Evolutionary conservation across 75 land plant genomes (phyloP).

Genomic region (Selaginella moellendorffii): DNA sequence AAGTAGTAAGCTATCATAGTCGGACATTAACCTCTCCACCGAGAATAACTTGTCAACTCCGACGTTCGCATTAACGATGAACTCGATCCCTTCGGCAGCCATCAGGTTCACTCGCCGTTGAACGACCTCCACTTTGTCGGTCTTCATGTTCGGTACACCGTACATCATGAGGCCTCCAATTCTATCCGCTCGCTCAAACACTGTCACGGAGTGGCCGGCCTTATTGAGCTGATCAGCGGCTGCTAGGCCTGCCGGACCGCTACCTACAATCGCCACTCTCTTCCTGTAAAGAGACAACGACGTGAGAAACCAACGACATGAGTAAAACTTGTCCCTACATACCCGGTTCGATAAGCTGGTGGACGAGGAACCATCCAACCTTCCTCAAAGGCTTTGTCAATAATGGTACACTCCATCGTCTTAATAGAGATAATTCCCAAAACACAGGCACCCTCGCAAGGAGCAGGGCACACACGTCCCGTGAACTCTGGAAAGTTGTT

Average conservation of each 20-base stretch:
- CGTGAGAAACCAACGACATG: not conserved
- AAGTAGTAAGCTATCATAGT: conserved; percentile 69
- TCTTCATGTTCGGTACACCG: conserved; percentile 98
- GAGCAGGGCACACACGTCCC: conserved; percentile 98
- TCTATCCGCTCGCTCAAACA: conserved; percentile 88
- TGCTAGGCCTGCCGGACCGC: conserved; percentile 99
- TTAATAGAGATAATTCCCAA: conserved; percentile 94
- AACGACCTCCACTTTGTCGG: conserved; percentile 87
- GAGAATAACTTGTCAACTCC: conserved; percentile 72
- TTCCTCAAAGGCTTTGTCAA: conserved; percentile 92
- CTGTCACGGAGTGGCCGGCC: conserved; percentile 84
- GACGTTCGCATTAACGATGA: conserved; percentile 85
- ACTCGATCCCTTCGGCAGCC: conserved; percentile 77
- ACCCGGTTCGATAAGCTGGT: conserved; percentile 83
- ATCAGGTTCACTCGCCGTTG: conserved; percentile 88
- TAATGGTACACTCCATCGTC: conserved; percentile 89
- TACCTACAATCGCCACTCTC: conserved; percentile 78
- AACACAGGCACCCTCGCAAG: conserved; percentile 98
- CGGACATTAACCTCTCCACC: conserved; percentile 42
- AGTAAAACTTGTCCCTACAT: conserved; percentile 9
- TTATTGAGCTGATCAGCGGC: conserved; percentile 96
- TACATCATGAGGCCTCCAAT: conserved; percentile 99
- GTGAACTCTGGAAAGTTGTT: conserved; percentile 99
- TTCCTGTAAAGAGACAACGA: conserved; percentile 38
- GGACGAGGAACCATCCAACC: conserved; percentile 99